Evolutionary conservation across 2,329 filamentous ascomycete species (phyloP).

Genomic region (Cercospora berteroae): DNA sequence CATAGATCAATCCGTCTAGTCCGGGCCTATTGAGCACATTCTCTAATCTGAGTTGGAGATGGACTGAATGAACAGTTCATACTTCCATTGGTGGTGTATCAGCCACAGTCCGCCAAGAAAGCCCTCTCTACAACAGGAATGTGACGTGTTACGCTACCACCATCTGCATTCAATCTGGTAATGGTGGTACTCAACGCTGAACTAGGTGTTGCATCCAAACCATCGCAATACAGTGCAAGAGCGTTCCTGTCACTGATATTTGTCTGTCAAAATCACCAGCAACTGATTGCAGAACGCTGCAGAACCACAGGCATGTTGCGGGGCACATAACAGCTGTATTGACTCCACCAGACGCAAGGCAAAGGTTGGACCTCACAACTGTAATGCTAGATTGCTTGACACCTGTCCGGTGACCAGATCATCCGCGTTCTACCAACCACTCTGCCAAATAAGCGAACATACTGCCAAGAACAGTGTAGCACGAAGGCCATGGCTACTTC

Average conservation of each 20-base stretch:
- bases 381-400: not conserved
- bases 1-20: not conserved
- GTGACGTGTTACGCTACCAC: not conserved
- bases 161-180: not conserved
- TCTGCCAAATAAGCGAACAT: not conserved
- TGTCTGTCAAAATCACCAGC: not conserved
- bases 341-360: slow-evolving; percentile 2
- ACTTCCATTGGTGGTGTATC: not conserved
- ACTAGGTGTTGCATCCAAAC: not conserved
- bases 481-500: not conserved
- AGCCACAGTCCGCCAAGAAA: not conserved
- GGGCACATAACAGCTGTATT: slow-evolving; percentile 1
- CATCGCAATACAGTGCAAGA: not conserved
- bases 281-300: not conserved
- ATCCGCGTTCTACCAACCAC: not conserved
- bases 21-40: not conserved
- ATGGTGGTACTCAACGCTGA: not conserved
- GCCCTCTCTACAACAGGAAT: not conserved
- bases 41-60: not conserved
- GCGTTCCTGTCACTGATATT: not conserved
- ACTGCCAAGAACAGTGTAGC: not conserved
- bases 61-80: not conserved
- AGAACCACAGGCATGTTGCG: not conserved
- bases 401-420: not conserved
- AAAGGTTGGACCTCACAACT: not conserved